Percentiles rank a stretch among this genome's conserved stretches.
Conservation (phyloP, 768 basidiomycete species). For the Leccinum variicolor region DNA sequence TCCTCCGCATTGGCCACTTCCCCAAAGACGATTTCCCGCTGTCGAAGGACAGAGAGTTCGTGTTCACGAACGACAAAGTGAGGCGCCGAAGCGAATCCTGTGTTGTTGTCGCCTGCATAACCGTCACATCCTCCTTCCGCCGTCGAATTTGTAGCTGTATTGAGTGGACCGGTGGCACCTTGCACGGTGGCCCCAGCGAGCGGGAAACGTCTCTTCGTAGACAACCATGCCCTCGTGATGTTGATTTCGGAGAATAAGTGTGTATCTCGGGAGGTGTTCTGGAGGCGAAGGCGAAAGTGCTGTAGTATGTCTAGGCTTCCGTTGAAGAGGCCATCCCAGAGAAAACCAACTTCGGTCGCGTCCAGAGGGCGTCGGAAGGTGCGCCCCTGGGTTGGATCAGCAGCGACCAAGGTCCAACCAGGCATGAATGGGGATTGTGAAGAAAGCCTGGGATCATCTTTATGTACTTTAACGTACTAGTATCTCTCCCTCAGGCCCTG, state of each 20-base stretch:
- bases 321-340: slow-evolving; percentile 40
- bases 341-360: slow-evolving; percentile 37
- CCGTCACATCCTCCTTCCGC: background rate
- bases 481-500: background rate
- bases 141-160: background rate
- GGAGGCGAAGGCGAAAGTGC: slow-evolving; percentile 25
- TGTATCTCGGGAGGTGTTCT: slow-evolving; percentile 23
- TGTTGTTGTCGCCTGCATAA: background rate
- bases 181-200: slow-evolving; percentile 43
- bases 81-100: slow-evolving; percentile 10
- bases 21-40: slow-evolving; percentile 39
- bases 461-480: background rate
- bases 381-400: slow-evolving; percentile 4
- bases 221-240: slow-evolving; percentile 41
- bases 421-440: slow-evolving; percentile 4
- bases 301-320: slow-evolving; percentile 45
- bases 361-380: slow-evolving; percentile 39
- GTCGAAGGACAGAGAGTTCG: slow-evolving; percentile 27
- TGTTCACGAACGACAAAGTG: slow-evolving; percentile 42
- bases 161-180: slow-evolving; percentile 3
- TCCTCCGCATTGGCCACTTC: slow-evolving; percentile 34
- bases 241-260: slow-evolving; percentile 31
- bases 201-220: slow-evolving; percentile 48
- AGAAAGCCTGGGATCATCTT: background rate
- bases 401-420: slow-evolving; percentile 7